These are phyloP conservation scores for Rhodotorula diobovata DNA, from an alignment of 768 basidiomycete genomes.

Conservation along the genomic window DNA sequence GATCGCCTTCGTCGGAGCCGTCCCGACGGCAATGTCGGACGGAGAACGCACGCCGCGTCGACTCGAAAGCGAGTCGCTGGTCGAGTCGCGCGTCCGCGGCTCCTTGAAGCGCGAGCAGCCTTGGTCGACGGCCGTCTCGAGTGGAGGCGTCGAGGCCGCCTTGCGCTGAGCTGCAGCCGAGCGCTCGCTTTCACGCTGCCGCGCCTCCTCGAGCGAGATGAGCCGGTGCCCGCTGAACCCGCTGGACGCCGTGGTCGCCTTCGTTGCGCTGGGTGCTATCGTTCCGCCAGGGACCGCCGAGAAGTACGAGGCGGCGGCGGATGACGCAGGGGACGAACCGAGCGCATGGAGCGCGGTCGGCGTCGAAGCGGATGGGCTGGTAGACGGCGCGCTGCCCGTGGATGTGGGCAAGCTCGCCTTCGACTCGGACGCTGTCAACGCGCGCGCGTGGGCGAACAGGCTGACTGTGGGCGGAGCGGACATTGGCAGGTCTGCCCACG, in stretches of 20 bases:
- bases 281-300: slow-evolving; percentile 3
- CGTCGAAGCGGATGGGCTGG: background rate
- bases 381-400: background rate
- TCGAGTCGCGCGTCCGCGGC: slow-evolving; percentile 15
- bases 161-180: slow-evolving; percentile 4
- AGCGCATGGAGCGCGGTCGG: background rate
- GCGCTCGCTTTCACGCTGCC: slow-evolving; percentile 17
- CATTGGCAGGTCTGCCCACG: background rate
- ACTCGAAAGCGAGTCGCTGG: slow-evolving; percentile 6
- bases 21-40: background rate
- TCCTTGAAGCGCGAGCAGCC: background rate
- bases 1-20: slow-evolving; percentile 10
- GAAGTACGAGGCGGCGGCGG: slow-evolving; percentile 22
- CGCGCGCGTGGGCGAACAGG: background rate
- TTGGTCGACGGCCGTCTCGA: background rate
- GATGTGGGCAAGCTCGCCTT: slow-evolving; percentile 3
- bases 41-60: slow-evolving; percentile 6
- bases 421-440: background rate
- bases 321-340: background rate
- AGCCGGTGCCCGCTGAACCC: slow-evolving; percentile 30
- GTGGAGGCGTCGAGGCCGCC: slow-evolving; percentile 11
- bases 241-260: background rate
- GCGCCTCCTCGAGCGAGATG: slow-evolving; percentile 37
- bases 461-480: slow-evolving; percentile 28
- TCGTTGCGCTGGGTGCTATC: background rate